These are phyloP conservation scores for Hypoxylon rickii DNA, from an alignment of 495 filamentous ascomycete species.

Conservation along the genomic window DNA sequence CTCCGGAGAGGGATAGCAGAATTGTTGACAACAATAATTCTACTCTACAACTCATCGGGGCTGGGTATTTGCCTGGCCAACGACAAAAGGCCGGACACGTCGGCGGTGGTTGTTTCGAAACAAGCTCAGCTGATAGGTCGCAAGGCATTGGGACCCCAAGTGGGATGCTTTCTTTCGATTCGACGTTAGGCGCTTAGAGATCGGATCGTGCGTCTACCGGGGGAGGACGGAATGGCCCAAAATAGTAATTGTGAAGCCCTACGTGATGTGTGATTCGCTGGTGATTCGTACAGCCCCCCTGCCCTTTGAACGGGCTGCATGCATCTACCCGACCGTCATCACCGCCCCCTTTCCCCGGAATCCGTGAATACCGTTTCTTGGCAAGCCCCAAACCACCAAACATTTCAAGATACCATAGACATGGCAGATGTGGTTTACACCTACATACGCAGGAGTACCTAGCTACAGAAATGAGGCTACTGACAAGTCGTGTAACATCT, in stretches of 20 bases:
- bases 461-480: too few relatives aligned
- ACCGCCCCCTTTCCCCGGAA: slow-evolving; percentile 20
- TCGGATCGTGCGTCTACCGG: slow-evolving; percentile 13
- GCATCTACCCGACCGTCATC: neutral
- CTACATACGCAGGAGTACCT: neutral
- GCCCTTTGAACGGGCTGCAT: neutral
- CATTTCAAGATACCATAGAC: neutral
- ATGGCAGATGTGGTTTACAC: neutral
- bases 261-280: slow-evolving; percentile 18
- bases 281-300: slow-evolving; percentile 20
- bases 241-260: slow-evolving; percentile 22
- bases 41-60: neutral
- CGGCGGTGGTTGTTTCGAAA: slow-evolving; percentile 26
- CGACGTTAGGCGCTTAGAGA: slow-evolving; percentile 10
- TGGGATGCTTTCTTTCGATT: slow-evolving; percentile 3
- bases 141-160: too few relatives aligned
- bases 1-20: neutral
- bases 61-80: slow-evolving; percentile 7
- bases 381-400: slow-evolving; percentile 4
- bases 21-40: neutral
- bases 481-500: too few relatives aligned
- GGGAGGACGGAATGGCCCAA: slow-evolving; percentile 10
- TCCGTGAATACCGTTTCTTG: slow-evolving; percentile 12
- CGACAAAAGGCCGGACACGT: neutral
- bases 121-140: slow-evolving; percentile 19